phyloP scores from a whole-genome alignment of 768 basidiomycete genomes.

The Butyriboletus loyo region DNA sequence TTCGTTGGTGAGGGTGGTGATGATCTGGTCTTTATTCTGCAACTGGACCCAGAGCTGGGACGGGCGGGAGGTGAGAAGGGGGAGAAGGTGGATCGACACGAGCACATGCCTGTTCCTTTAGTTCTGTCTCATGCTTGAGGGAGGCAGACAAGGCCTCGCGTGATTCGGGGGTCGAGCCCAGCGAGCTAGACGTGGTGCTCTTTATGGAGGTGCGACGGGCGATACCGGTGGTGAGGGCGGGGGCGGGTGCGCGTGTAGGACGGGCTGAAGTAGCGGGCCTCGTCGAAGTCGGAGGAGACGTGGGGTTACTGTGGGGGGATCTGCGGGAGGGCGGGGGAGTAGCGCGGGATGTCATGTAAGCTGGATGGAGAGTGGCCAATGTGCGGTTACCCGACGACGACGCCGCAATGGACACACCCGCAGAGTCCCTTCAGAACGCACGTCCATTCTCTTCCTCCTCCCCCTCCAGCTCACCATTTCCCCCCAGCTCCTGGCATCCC shows the following conservation, averaged over 20 bases:
- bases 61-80: slow-evolving; percentile 7
- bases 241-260: slow-evolving; percentile 52
- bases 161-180: slow-evolving; percentile 42
- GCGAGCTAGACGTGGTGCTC: slow-evolving; percentile 36
- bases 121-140: slow-evolving; percentile 74
- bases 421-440: slow-evolving; percentile 36
- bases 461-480: slow-evolving; percentile 6
- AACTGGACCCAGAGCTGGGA: slow-evolving; percentile 70
- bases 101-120: slow-evolving; percentile 69
- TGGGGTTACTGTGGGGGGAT: slow-evolving; percentile 38
- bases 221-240: slow-evolving; percentile 32
- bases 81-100: slow-evolving; percentile 3
- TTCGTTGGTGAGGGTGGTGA: slow-evolving; percentile 57
- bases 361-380: slow-evolving; percentile 26
- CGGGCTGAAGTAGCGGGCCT: slow-evolving; percentile 57
- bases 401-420: slow-evolving; percentile 3
- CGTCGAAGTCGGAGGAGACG: slow-evolving; percentile 39
- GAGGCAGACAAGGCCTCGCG: slow-evolving; percentile 57
- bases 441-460: slow-evolving; percentile 9
- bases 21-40: slow-evolving; percentile 75
- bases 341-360: slow-evolving; percentile 37
- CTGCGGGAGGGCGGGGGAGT: slow-evolving; percentile 47
- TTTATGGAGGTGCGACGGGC: slow-evolving; percentile 53
- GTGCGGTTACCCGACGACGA: slow-evolving; percentile 2
- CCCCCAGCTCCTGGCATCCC: slow-evolving; percentile 41